Percentiles rank a stretch among this genome's conserved stretches.
These are phyloP conservation scores for Diplodia sapinea DNA, from an alignment of 2,329 filamentous ascomycete species.

Conservation along the genomic window DNA sequence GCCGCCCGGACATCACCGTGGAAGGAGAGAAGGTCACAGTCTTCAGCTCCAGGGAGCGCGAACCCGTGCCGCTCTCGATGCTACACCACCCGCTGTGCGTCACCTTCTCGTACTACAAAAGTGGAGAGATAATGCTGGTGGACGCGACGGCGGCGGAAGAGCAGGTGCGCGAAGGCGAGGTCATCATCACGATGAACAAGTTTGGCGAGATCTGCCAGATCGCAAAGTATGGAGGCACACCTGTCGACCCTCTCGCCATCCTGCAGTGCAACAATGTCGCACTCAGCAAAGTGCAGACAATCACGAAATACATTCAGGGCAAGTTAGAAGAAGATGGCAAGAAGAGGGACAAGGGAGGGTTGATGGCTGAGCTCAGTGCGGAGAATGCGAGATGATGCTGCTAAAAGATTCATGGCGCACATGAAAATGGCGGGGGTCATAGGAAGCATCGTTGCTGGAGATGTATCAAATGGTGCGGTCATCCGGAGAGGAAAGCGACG, in stretches of 20 bases:
- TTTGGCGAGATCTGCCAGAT: conserved; percentile 91
- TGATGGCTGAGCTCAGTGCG: conserved; percentile 78
- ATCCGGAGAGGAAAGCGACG: neutral
- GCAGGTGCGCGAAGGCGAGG: conserved; percentile 73
- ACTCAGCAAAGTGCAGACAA: conserved; percentile 77
- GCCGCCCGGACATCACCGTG: conserved; percentile 85
- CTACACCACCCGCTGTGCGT: conserved; percentile 91
- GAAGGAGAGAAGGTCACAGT: conserved; percentile 84
- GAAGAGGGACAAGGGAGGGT: conserved; percentile 76
- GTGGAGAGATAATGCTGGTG: conserved; percentile 72
- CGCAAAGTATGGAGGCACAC: conserved; percentile 83
- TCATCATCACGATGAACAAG: conserved; percentile 84
- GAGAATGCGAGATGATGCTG: conserved; percentile 78
- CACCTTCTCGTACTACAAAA: conserved; percentile 83
- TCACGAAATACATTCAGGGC: conserved; percentile 74
- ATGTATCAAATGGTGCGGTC: neutral
- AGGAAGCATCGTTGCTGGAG: neutral
- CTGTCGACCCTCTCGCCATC: conserved; percentile 79
- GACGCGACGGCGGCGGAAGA: conserved; percentile 78
- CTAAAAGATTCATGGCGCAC: neutral
- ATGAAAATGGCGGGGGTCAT: neutral
- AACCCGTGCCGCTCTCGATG: conserved; percentile 87
- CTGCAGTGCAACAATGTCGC: conserved; percentile 78
- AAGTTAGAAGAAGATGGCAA: conserved; percentile 79
- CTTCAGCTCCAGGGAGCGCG: conserved; percentile 82